A percentile compares a stretch with the other conserved stretches of the same genome.
Evolutionary conservation across 805 yeast species (phyloP).

Genomic region (Scheffersomyces ergatensis): DNA sequence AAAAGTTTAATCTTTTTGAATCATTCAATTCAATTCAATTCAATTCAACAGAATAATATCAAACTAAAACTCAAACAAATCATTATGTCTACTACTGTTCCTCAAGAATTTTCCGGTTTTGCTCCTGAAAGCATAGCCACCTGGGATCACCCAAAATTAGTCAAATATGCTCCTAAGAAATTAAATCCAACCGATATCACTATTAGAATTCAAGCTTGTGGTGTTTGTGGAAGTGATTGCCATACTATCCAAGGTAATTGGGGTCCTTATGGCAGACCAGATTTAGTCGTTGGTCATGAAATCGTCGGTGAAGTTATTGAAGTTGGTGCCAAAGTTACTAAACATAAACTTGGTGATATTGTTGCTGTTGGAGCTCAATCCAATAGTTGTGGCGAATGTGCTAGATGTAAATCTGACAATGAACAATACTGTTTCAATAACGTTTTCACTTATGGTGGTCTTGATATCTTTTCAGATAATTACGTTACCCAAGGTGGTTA

Average conservation of each 20-base stretch:
- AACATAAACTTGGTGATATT: slow-evolving; percentile 61
- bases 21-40: too few species aligned
- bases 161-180: slow-evolving; percentile 22
- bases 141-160: slow-evolving; percentile 30
- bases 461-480: slow-evolving; percentile 29
- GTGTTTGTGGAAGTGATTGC: slow-evolving; percentile 61
- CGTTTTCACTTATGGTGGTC: slow-evolving; percentile 49
- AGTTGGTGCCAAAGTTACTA: slow-evolving; percentile 54
- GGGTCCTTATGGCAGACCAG: slow-evolving; percentile 31
- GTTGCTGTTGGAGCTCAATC: slow-evolving; percentile 79
- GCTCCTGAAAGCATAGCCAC: slow-evolving; percentile 24
- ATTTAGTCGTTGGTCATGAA: slow-evolving; percentile 59
- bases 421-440: slow-evolving; percentile 51
- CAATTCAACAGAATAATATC: neutral
- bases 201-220: slow-evolving; percentile 58
- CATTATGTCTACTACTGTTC: slow-evolving; percentile 6
- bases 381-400: slow-evolving; percentile 59
- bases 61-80: neutral
- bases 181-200: slow-evolving; percentile 45
- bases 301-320: slow-evolving; percentile 57
- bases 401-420: slow-evolving; percentile 39
- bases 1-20: too few species aligned
- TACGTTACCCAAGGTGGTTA: slow-evolving; percentile 46
- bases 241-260: slow-evolving; percentile 56
- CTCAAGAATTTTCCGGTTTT: slow-evolving; percentile 28